Percentiles rank a stretch among this genome's conserved stretches.
Evolutionary conservation across 2,329 filamentous ascomycete genomes (phyloP).

Genomic region (Chaetomiaceae sp.): DNA sequence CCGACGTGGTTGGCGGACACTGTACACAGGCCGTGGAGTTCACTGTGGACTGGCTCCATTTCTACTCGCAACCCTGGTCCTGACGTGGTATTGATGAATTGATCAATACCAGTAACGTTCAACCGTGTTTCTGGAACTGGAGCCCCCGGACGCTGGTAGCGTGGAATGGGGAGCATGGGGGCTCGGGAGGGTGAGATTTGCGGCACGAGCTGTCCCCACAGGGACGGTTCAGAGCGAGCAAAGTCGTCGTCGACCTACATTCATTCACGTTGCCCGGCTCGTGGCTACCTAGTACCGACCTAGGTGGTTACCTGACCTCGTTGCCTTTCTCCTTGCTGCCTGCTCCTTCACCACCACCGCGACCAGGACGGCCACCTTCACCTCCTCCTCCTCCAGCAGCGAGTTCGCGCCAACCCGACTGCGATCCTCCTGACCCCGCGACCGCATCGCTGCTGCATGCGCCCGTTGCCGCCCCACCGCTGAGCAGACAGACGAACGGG

Average conservation of each 20-base stretch:
- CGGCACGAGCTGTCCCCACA: conserved; percentile 13
- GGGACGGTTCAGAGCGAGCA: too few relatives aligned
- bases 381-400: conserved; percentile 9
- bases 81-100: too few relatives aligned
- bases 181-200: conserved; percentile 9
- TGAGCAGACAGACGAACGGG: not conserved
- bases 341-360: conserved; percentile 14
- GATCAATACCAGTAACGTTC: too few relatives aligned
- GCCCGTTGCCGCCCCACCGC: conserved; percentile 5
- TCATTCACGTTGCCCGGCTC: too few relatives aligned
- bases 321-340: conserved; percentile 9
- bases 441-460: conserved; percentile 7
- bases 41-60: too few relatives aligned
- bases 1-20: too few relatives aligned
- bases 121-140: not conserved
- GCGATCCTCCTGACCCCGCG: conserved; percentile 7
- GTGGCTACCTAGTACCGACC: too few relatives aligned
- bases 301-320: too few relatives aligned
- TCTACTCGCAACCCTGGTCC: too few relatives aligned
- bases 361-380: conserved; percentile 5
- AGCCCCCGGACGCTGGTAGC: not conserved
- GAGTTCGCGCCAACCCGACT: too few relatives aligned
- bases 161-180: not conserved
- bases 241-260: too few relatives aligned
- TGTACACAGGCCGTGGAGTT: too few relatives aligned